Percentiles rank a stretch among this genome's conserved stretches.
phyloP scores from a whole-genome alignment of 1,284 basidiomycete genomes.

The Irpex sp. region DNA sequence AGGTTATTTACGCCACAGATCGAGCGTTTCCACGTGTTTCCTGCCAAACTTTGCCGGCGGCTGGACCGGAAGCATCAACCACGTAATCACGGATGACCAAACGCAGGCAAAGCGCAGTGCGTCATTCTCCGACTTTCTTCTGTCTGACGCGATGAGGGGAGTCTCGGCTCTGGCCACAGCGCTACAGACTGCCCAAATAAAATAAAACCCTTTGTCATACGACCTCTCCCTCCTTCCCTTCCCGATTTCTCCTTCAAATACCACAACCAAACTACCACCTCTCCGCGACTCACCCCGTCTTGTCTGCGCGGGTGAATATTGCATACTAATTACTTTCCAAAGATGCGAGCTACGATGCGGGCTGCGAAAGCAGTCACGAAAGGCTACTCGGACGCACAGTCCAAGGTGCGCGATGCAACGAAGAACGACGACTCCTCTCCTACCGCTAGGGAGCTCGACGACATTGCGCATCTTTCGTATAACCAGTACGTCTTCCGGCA shows the following conservation, averaged over 20 bases:
- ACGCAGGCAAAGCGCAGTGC: too few relatives aligned
- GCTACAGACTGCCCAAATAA: slow-evolving; percentile 16
- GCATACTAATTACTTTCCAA: slow-evolving; percentile 39
- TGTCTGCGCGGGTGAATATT: too few relatives aligned
- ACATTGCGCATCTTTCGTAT: slow-evolving; percentile 93
- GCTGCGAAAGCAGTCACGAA: slow-evolving; percentile 92
- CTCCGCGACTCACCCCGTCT: too few relatives aligned
- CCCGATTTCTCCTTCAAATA: too few relatives aligned
- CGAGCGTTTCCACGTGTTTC: not conserved
- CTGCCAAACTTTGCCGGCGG: too few relatives aligned
- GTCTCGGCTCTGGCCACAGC: not conserved
- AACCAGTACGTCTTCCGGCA: slow-evolving; percentile 70
- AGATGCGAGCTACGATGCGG: slow-evolving; percentile 62
- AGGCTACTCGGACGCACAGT: slow-evolving; percentile 87
- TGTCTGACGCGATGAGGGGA: not conserved
- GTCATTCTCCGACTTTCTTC: not conserved
- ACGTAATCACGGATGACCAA: too few relatives aligned
- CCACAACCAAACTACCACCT: too few relatives aligned
- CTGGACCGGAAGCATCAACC: not conserved
- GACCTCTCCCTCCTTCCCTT: too few relatives aligned
- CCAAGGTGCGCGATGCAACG: slow-evolving; percentile 94
- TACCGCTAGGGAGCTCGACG: slow-evolving; percentile 96
- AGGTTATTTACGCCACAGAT: not conserved
- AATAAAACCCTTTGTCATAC: too few relatives aligned
- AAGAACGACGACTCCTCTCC: slow-evolving; percentile 98